Conservation (phyloP, 352 stramenopile species). For the Pythium rhizo-oryzae region DNA sequence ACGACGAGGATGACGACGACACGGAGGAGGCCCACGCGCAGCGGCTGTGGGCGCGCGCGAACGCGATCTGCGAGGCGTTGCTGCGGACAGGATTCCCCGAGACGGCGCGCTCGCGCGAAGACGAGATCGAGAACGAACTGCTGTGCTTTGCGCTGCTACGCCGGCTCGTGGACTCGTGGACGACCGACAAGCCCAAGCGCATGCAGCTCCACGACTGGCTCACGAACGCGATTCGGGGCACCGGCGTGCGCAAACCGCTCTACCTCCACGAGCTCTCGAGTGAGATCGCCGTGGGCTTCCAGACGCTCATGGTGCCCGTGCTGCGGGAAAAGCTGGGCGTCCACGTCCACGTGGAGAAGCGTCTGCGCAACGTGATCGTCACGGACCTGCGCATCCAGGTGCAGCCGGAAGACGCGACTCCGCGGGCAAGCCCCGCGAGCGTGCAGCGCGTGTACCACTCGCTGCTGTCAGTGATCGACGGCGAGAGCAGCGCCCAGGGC, state of each 20-base stretch:
- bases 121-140: constrained; percentile 49
- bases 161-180: constrained; percentile 65
- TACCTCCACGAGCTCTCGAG: constrained; percentile 65
- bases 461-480: constrained; percentile 54
- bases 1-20: neutral
- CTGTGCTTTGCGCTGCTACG: constrained; percentile 66
- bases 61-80: constrained; percentile 46
- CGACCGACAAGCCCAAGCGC: constrained; percentile 67
- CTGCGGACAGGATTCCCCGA: constrained; percentile 24
- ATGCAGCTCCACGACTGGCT: constrained; percentile 78
- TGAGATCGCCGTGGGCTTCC: constrained; percentile 64
- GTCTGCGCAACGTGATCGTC: constrained; percentile 59
- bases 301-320: constrained; percentile 64
- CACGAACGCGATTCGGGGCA: constrained; percentile 61
- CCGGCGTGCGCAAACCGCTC: constrained; percentile 51
- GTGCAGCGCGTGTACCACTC: constrained; percentile 60
- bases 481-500: constrained; percentile 30
- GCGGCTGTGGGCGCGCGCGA: constrained; percentile 40
- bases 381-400: constrained; percentile 64
- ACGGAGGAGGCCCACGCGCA: constrained; percentile 7
- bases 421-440: constrained; percentile 32
- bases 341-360: constrained; percentile 58
- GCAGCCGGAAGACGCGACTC: neutral
- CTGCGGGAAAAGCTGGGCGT: constrained; percentile 59
- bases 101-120: constrained; percentile 30